Evolutionary conservation across 441 rosid species (phyloP), one percentile per base, ranked within the genome.

Genomic region (Daphne laureola): DNA sequence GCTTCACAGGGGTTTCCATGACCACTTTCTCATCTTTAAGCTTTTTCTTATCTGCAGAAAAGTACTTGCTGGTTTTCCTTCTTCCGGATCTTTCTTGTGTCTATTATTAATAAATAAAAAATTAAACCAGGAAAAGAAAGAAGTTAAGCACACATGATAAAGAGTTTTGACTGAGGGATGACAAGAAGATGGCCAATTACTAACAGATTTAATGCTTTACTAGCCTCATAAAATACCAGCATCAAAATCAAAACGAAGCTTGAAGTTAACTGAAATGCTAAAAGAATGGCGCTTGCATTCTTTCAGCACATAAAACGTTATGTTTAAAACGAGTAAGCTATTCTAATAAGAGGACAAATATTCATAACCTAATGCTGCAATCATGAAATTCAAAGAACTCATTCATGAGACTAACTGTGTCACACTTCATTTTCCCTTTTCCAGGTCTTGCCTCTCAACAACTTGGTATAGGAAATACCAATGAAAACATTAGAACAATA

Each of bases 31-130:
- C 92, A 62, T 64, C 89, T 63, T 84, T 73, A 14, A 60, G 76
- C 72, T 80, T 79, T 57, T 75, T 64, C 59, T 81, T 86, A 5
- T 78, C 89, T 9, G 78, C 68, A 45, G 77, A 78, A 83, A 93
- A 89, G 71, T 87, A 93, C 81, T 81, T 93, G 89, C 98, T 93
- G 44, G 96, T 93, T 77, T 87, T 93, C 70, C 76, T 82, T 56
- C 98, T 78, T 55, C 78, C 67, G 16, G 83, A 69, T 71, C 63
- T 61, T 58, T 78, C 89, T 66, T 67, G 68, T 57, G 67, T 31
- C 38, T 31, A 5, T 31, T 31, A 43, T 54, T 54, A 56, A 44
- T 14, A 11, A 16, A 48, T 17, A 26, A 17, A 49, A 16, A 35
- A 25, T 47, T 14, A 48, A 59, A 42, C 26, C 8, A 31, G 38